Evolutionary conservation across 2,329 filamentous ascomycete genomes (phyloP), one percentile per base, ranked within the genome.

Genomic region (Tothia fuscella): DNA sequence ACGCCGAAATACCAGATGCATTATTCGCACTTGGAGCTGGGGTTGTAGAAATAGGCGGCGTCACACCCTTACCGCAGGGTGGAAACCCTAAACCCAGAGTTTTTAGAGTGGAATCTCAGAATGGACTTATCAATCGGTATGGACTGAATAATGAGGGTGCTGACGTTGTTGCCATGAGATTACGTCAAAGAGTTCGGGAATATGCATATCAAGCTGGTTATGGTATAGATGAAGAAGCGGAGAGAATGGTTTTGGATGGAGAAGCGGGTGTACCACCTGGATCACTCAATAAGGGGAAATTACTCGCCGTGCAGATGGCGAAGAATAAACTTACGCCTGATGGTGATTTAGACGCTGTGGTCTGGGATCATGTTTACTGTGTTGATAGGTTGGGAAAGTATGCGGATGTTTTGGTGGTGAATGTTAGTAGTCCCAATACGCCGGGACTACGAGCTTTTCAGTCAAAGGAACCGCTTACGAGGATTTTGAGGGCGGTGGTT

Each of bases 291-390:
- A 67, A 77, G 0, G 89, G 88, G 12, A 77, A 81, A 46, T 65
- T 95, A 44, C 70, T 98, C 47, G 81, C 85, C 13, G 87, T 98
- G 14, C 91, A 98, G 64, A 77, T 96, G 31, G 88, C 89, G 39
- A 98, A 98, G 76, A 96, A 96, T 66, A 96, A 95, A 68, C 71
- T 76, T 35, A 98, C 91, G 1, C 78, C 86, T 16, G 88, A 93
- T 56, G 70, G 71, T 36, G 85, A 96, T 56, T 80, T 94, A 46
- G 74, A 81, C 31, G 88, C 87, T 24, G 81, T 96, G 13, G 76
- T 72, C 38, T 71, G 74, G 19, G 75, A 81, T 52, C 95, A 96
- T 56, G 82, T 91, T n/a, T 84, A 82, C 60, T 94, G 89, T 53
- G 88, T 95, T 3, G 70, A 82, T 42, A 72, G 79, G 34, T 67